A percentile compares a stretch with the other conserved stretches of the same genome.
These are phyloP conservation scores for Scheffersomyces cryptocercus DNA, from an alignment of 1,139 yeast species.

Conservation along the genomic window DNA sequence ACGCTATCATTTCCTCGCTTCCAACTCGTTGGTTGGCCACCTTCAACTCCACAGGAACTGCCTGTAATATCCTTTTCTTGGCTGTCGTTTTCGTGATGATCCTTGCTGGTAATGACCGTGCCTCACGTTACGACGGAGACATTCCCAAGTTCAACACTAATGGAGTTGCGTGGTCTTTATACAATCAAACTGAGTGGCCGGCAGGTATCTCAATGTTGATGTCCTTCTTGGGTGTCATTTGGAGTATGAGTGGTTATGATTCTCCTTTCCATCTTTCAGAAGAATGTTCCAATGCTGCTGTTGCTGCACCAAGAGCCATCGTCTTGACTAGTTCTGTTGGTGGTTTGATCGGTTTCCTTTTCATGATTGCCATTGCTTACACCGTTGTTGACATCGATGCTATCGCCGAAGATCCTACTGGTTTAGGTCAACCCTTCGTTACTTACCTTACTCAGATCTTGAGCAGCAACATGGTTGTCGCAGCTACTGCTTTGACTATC, in stretches of 20 bases:
- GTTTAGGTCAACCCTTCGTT: slow-evolving; percentile 68
- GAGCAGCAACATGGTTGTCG: slow-evolving; percentile 43
- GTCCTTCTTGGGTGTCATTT: slow-evolving; percentile 65
- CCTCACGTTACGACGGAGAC: slow-evolving; percentile 17
- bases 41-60: slow-evolving; percentile 55
- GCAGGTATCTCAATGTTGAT: slow-evolving; percentile 61
- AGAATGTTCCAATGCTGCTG: slow-evolving; percentile 67
- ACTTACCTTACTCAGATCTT: slow-evolving; percentile 56
- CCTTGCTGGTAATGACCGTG: slow-evolving; percentile 53
- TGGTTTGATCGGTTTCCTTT: slow-evolving; percentile 61
- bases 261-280: slow-evolving; percentile 75
- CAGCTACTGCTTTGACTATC: slow-evolving; percentile 61
- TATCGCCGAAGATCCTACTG: slow-evolving; percentile 51
- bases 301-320: slow-evolving; percentile 67
- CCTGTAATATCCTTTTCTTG: slow-evolving; percentile 51
- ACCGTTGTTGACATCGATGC: slow-evolving; percentile 55
- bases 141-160: slow-evolving; percentile 53
- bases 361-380: slow-evolving; percentile 67
- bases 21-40: slow-evolving; percentile 60
- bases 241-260: slow-evolving; percentile 80
- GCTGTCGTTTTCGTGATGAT: slow-evolving; percentile 58
- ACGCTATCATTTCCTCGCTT: slow-evolving; percentile 49
- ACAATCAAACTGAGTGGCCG: slow-evolving; percentile 69
- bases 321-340: slow-evolving; percentile 64
- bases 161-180: slow-evolving; percentile 53